A percentile compares a stretch with the other conserved stretches of the same genome.
phyloP scores from a whole-genome alignment of 768 basidiomycete genomes.

The Leccinellum albellum region DNA sequence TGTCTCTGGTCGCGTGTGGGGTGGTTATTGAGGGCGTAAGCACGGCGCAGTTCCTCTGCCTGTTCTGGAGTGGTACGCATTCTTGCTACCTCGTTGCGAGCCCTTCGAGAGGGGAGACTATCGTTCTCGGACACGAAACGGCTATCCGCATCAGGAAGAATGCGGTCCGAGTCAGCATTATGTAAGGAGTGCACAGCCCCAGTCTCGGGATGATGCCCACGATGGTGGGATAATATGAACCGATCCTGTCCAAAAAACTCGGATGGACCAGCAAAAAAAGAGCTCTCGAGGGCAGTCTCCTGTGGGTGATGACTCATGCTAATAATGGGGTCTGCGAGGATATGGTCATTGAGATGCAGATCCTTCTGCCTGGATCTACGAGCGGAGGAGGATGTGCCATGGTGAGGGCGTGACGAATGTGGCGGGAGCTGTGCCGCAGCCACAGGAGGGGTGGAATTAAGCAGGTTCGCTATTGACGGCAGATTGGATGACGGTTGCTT shows the following conservation, averaged over 20 bases:
- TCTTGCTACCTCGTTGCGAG: constrained; percentile 37
- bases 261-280: constrained; percentile 32
- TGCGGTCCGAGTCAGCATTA: constrained; percentile 47
- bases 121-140: constrained; percentile 52
- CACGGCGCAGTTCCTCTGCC: constrained; percentile 62
- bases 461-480: constrained; percentile 38
- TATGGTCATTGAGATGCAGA: constrained; percentile 27
- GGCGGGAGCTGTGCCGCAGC: constrained; percentile 19
- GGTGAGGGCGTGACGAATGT: constrained; percentile 23
- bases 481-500: constrained; percentile 32
- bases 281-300: constrained; percentile 24
- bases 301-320: constrained; percentile 1
- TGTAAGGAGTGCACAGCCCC: constrained; percentile 25
- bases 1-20: constrained; percentile 67
- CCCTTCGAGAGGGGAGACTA: constrained; percentile 30
- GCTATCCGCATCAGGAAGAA: constrained; percentile 47
- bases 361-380: constrained; percentile 33
- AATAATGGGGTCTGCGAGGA: constrained; percentile 21
- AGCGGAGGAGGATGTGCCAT: constrained; percentile 14
- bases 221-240: constrained; percentile 32
- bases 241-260: constrained; percentile 30
- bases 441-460: constrained; percentile 33
- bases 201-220: constrained; percentile 25
- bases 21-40: constrained; percentile 62
- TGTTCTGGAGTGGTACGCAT: constrained; percentile 62